phyloP scores from a whole-genome alignment of 1,139 yeast species.

The Protomyces inundatus region DNA sequence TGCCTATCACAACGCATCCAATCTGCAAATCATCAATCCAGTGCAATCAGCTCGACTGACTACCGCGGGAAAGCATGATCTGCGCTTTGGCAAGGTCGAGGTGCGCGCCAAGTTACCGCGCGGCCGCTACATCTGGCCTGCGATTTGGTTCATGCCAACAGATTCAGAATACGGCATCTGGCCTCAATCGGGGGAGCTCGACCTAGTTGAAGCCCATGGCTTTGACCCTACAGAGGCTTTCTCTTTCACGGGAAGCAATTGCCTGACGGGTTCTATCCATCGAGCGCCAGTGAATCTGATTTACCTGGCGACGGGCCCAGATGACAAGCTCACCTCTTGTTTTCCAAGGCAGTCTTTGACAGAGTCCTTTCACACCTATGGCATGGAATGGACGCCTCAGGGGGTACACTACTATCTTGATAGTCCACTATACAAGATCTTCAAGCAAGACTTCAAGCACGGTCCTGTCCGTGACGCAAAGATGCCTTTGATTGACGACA shows the following conservation, averaged over 20 bases:
- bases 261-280: conserved; percentile 6
- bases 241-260: not conserved
- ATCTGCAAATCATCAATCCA: conserved; percentile 29
- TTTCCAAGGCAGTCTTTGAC: conserved; percentile 28
- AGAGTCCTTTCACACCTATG: conserved; percentile 29
- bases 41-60: conserved; percentile 31
- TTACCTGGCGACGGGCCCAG: not conserved
- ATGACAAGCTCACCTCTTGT: not conserved
- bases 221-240: conserved; percentile 24
- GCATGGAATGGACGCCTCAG: conserved; percentile 31
- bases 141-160: conserved; percentile 31
- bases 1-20: conserved; percentile 26
- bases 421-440: conserved; percentile 29
- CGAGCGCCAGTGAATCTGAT: conserved; percentile 16
- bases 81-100: conserved; percentile 30
- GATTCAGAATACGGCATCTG: conserved; percentile 29
- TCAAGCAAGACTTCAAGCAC: conserved; percentile 27
- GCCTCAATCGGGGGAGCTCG: conserved; percentile 33
- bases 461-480: conserved; percentile 28
- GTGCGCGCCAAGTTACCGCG: conserved; percentile 29
- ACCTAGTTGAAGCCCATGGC: conserved; percentile 30
- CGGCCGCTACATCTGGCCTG: conserved; percentile 33
- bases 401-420: conserved; percentile 30
- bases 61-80: conserved; percentile 26
- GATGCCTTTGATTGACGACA: conserved; percentile 27